Evolutionary conservation across 2,329 filamentous ascomycete genomes (phyloP), one percentile per base, ranked within the genome.

Genomic region (Arthroderma sp.): DNA sequence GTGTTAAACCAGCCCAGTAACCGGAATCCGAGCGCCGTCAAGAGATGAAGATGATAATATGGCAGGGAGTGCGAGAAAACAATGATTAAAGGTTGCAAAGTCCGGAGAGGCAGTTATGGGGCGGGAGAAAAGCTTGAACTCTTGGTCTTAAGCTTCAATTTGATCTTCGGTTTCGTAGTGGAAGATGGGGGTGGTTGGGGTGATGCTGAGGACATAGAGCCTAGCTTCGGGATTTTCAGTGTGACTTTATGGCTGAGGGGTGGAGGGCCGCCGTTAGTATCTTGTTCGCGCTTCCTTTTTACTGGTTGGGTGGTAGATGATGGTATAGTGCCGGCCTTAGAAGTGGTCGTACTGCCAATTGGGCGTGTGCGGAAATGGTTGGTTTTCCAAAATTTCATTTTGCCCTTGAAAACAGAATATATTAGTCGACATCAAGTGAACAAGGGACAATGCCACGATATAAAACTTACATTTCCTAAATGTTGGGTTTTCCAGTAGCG

Each of bases 401-500:
- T 70, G 19, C 74, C 74, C 67, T 75, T 59, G 15, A 28, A 52
- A 54, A 13, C 7, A 17, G 15, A 23, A 4, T 9, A 28, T 17
- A 23, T 33, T 37, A 54, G 31, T 21, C 41, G 13, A 53, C 5
- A 17, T 39, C 33, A 23, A 6, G 28, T 31, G 7, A 7, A 28
- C 17, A 19, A 37, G 15, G 11, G 4, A 21, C 28, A 15, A 39
- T 9, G 1, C 15, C 8, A n/a, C 6, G 33, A 54, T 8, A 13
- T 13, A 17, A 49, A 28, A 60, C 66, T 64, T 64, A 76, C 79
- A 63, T 77, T 76, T 56, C 81, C 81, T 21, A 77, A 60, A 62
- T 81, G 71, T 62, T 77, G 68, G 31, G 76, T 75, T 57, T 70
- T 74, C 78, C 79, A 85, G 64, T 80, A 82, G 11, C 75, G 76